phyloP scores from a whole-genome alignment of 2,329 filamentous ascomycete species.

The Xylaria sp. region DNA sequence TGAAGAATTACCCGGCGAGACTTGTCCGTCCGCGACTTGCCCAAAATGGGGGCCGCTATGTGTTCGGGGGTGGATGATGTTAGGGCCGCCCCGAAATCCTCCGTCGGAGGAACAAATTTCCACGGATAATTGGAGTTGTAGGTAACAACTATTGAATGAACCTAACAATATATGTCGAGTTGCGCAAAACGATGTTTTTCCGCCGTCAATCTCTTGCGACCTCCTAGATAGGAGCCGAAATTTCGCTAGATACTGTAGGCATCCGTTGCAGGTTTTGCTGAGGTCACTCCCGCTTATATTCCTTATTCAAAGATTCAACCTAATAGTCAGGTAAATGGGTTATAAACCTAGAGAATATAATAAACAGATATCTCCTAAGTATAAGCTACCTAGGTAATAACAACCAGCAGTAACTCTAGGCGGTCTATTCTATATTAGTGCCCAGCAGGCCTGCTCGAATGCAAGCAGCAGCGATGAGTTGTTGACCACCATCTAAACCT shows the following conservation, averaged over 20 bases:
- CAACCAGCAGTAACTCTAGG: too few species aligned
- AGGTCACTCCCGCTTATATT: too few species aligned
- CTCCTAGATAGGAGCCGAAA: not conserved
- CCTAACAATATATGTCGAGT: not conserved
- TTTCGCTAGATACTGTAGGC: too few species aligned
- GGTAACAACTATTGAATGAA: not conserved
- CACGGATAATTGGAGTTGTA: constrained; percentile 14
- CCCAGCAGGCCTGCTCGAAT: constrained; percentile 2
- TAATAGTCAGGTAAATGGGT: too few species aligned
- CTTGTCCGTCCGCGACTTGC: constrained; percentile 10
- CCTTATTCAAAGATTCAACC: too few species aligned
- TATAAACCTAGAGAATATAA: too few species aligned
- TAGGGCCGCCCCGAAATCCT: constrained; percentile 15
- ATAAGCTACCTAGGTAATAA: too few species aligned
- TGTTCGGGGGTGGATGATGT: constrained; percentile 1
- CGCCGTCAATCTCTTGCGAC: not conserved
- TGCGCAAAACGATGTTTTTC: not conserved
- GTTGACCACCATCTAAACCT: constrained; percentile 26
- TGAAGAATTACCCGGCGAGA: not conserved
- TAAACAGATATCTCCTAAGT: too few species aligned
- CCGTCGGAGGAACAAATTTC: constrained; percentile 31
- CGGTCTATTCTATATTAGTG: not conserved
- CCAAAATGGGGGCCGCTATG: constrained; percentile 4
- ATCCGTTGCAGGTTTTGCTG: too few species aligned
- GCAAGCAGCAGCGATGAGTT: constrained; percentile 27